Percentiles rank a stretch among this genome's conserved stretches.
Conservation (phyloP, 2,329 filamentous ascomycete species). For the Alternaria ventricosa region DNA sequence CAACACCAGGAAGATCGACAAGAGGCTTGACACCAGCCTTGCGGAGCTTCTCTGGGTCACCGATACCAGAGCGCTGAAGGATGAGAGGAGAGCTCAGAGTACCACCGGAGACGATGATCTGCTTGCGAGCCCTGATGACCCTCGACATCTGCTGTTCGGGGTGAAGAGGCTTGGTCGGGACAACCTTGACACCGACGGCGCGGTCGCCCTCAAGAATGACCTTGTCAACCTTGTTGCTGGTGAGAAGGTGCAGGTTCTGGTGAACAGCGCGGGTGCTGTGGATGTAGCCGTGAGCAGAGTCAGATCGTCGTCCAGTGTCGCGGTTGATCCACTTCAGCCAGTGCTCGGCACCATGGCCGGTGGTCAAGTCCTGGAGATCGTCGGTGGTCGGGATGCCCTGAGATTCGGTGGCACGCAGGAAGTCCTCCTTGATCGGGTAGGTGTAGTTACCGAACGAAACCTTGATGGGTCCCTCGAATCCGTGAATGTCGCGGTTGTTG, state of each 20-base stretch:
- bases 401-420: conserved; percentile 73
- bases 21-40: conserved; percentile 71
- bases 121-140: conserved; percentile 72
- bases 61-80: conserved; percentile 76
- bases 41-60: conserved; percentile 74
- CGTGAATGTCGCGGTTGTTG: conserved; percentile 70
- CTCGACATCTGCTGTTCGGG: conserved; percentile 60
- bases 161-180: conserved; percentile 72
- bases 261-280: conserved; percentile 76
- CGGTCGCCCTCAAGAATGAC: conserved; percentile 74
- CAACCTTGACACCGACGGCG: conserved; percentile 74
- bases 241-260: conserved; percentile 73
- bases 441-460: conserved; percentile 81
- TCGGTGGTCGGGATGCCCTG: conserved; percentile 78
- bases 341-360: conserved; percentile 74
- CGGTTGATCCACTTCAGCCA: conserved; percentile 87
- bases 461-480: conserved; percentile 81
- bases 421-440: conserved; percentile 83
- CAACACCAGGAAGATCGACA: conserved; percentile 75
- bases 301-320: conserved; percentile 72
- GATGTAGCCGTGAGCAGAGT: conserved; percentile 79
- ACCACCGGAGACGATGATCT: conserved; percentile 75
- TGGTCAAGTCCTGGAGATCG: conserved; percentile 75
- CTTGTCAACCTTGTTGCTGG: conserved; percentile 80
- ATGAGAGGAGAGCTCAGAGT: conserved; percentile 77